phyloP scores from a whole-genome alignment of 257 asterid genomes.

The Rubia yunnanensis region DNA sequence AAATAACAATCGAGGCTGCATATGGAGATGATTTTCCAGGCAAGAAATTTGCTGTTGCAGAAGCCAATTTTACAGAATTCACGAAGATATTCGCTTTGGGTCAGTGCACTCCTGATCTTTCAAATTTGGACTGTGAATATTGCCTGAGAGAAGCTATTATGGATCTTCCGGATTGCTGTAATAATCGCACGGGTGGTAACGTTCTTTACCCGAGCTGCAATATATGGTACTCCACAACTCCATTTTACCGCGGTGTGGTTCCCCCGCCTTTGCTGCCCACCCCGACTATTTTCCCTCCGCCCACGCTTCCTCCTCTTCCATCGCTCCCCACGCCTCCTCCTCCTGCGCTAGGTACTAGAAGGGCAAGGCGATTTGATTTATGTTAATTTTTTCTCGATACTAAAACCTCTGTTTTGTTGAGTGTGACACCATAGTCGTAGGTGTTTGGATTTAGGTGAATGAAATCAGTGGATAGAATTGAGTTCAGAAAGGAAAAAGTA shows the following conservation, averaged over 20 bases:
- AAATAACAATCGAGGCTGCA: background rate
- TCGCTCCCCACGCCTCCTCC: too few species aligned
- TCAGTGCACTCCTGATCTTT: constrained; percentile 24
- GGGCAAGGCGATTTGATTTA: too few species aligned
- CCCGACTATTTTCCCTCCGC: background rate
- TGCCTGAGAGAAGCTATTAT: constrained; percentile 7
- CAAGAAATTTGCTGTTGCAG: constrained; percentile 10
- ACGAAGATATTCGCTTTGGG: constrained; percentile 4
- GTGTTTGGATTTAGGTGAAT: too few species aligned
- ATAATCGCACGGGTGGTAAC: background rate
- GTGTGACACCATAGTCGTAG: too few species aligned
- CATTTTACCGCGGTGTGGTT: background rate
- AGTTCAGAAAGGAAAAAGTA: too few species aligned
- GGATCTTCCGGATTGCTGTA: background rate
- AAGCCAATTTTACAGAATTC: background rate
- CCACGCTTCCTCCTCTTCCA: background rate
- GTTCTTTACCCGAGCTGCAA: background rate
- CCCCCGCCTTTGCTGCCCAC: background rate
- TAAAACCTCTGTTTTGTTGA: too few species aligned
- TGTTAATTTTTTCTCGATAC: too few species aligned
- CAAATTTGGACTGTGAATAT: background rate
- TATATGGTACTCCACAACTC: background rate
- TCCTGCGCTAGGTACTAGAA: too few species aligned
- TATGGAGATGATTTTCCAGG: background rate
- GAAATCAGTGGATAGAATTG: too few species aligned